phyloP scores from a whole-genome alignment of 2,329 filamentous ascomycete species.

The Dothistroma pini region DNA sequence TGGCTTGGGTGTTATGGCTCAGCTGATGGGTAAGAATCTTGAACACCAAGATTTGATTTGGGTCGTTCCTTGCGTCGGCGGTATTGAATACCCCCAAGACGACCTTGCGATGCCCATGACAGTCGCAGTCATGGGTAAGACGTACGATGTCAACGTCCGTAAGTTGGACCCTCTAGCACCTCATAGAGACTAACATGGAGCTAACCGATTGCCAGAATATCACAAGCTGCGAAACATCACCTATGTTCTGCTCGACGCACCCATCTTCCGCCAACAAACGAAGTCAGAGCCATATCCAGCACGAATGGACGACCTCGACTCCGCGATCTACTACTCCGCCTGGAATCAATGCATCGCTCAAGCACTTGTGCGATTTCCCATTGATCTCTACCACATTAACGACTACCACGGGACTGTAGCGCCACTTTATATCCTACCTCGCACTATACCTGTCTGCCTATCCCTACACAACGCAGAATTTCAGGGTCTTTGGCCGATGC shows the following conservation, averaged over 20 bases:
- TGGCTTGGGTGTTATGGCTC: slow-evolving; percentile 65
- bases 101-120: slow-evolving; percentile 56
- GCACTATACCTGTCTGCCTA: slow-evolving; percentile 57
- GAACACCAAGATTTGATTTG: slow-evolving; percentile 60
- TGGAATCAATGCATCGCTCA: slow-evolving; percentile 67
- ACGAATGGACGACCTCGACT: slow-evolving; percentile 64
- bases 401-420: slow-evolving; percentile 61
- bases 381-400: slow-evolving; percentile 62
- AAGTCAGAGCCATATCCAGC: slow-evolving; percentile 60
- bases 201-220: slow-evolving; percentile 41
- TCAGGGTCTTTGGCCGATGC: slow-evolving; percentile 64
- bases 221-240: slow-evolving; percentile 61
- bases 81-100: slow-evolving; percentile 59
- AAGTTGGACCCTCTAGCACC: slow-evolving; percentile 2
- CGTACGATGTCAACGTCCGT: slow-evolving; percentile 57
- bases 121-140: slow-evolving; percentile 56
- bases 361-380: slow-evolving; percentile 56
- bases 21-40: slow-evolving; percentile 62
- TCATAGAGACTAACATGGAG: neutral
- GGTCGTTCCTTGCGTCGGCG: slow-evolving; percentile 51
- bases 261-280: slow-evolving; percentile 61
- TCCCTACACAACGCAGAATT: slow-evolving; percentile 67
- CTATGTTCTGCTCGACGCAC: slow-evolving; percentile 62
- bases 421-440: slow-evolving; percentile 59
- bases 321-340: slow-evolving; percentile 62